Base-by-base conservation (phyloP, 140 eudicot species). In the Bidens hawaiensis region DNA sequence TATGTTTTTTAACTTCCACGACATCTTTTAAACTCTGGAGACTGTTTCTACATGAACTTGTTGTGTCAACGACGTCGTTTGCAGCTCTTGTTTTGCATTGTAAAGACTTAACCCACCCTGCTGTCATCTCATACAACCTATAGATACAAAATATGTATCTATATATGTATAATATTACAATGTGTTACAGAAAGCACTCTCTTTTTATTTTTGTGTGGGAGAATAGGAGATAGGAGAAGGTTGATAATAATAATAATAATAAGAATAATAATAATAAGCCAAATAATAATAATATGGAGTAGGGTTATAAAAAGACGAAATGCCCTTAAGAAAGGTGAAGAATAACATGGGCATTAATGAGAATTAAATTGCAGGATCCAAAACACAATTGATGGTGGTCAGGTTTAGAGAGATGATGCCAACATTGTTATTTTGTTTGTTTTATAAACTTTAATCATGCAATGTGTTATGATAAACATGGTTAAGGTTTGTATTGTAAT, bases 81-180 rank as follows among this genome's bases (percentile, higher is more conserved):
- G 60, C 67, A 5, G 89, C 96, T 50, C 74, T 82, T 12, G 95
- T 79, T 67, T 93, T 93, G 90, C 99, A 93, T 46, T 91, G 94
- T 42, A 87, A 65, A 23, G 99, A 85, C 68, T 88, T 93, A 5
- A 93, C 82, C 99, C 99, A 93, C 41, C 89, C 87, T 19, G 81
- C 76, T 56, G 95, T 76, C 98, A 87, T 87, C 50, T 19, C 63
- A 49, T 57, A 71, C 60, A 27, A 62, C 48, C 16, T 36, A 55
- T 59, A 55, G 16, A 69, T 52, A 34, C 42, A 63, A 18, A 55
- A 33, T 22, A 23, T 23, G 17, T 48, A 62, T 42, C 43, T 36
- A 36, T 36, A 6, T 62, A 60, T 58, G 41, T 21, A 58, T 49
- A 2, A 40, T 49, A 4, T 62, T 6, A 36, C 2, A 2, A 15